Evolutionary conservation across 345 rosid species (phyloP).

Genomic region (Corchorus olitorius): DNA sequence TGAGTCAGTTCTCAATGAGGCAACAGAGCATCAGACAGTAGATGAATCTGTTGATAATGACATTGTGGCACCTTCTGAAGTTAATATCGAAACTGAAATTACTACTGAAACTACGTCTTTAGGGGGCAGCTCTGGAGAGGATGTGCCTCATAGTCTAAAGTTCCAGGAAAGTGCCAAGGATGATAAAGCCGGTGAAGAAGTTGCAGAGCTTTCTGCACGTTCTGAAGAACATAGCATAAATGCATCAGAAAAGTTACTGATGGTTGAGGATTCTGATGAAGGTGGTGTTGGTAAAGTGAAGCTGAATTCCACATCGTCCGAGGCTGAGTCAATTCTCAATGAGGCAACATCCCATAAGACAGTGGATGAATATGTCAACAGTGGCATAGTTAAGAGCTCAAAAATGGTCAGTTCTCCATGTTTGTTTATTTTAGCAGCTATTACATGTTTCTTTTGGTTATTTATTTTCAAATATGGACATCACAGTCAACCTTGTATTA

Average conservation of each 20-base stretch:
- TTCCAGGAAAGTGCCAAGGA: constrained; percentile 30
- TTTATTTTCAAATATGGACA: neutral
- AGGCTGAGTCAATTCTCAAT: constrained; percentile 28
- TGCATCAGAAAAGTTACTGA: neutral
- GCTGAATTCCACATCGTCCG: constrained; percentile 19
- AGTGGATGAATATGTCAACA: constrained; percentile 23
- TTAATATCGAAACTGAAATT: neutral
- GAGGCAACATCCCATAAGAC: constrained; percentile 24
- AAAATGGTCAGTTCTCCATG: constrained; percentile 33
- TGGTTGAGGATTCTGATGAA: constrained; percentile 23
- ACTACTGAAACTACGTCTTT: constrained; percentile 4
- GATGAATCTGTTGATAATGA: constrained; percentile 1
- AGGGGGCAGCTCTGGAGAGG: neutral
- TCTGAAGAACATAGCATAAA: constrained; percentile 20
- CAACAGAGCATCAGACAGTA: neutral
- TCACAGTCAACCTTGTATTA: neutral
- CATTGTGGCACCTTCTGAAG: neutral
- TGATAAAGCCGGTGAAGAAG: constrained; percentile 5
- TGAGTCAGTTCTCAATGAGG: constrained; percentile 28
- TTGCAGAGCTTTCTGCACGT: constrained; percentile 9
- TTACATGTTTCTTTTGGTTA: neutral
- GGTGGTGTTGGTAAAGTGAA: constrained; percentile 25
- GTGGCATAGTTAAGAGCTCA: constrained; percentile 22
- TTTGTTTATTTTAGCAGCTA: constrained; percentile 5
- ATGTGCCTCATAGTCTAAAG: constrained; percentile 9